Base-by-base conservation (phyloP, 192 early-diverging fungal species). In the Linnemannia schmuckeri region DNA sequence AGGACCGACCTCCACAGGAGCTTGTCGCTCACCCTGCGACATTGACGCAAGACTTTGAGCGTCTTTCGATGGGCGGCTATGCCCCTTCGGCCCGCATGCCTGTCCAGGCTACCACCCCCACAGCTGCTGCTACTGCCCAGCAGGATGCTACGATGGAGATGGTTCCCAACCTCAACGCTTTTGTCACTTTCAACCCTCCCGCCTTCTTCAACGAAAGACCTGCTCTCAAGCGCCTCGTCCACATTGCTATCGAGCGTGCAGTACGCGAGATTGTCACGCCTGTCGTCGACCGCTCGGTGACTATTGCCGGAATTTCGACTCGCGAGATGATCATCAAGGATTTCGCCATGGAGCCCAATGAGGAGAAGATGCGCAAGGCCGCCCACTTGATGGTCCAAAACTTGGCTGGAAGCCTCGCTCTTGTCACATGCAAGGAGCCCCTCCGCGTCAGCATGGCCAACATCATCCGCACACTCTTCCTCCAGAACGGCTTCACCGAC, bases 331-430 rank as follows among this genome's bases (percentile, higher is more conserved):
- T 99, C 35, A 86, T 95, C 61, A 99, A 99, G 89, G 99, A 99
- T 83, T 99, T 99, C 91, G 96, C 96, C 0, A 92, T 96, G 81
- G 99, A 99, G 86, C 93, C 96, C 8, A 96, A 98, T 83, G 99
- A 99, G 84, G 95, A 96, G 66, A 95, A 96, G 81, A 95, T 99
- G 94, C 92, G 97, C 70, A 95, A 97, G 68, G 95, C 99, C 1
- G 97, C 97, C 12, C 97, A 98, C 82, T 88, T 96, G 38, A 99
- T 99, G 98, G 97, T 96, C 15, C 97, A 98, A 80, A 97, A 94
- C 35, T 87, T 99, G 15, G 97, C 98, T 9, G 96, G 95, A 8
- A 91, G 91, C 73, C 90, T 99, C 38, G 97, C 97, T 4, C 93
- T 98, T 55, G 97, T 97, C 27, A 96, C 97, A 22, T 98, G 97